Evolutionary conservation across 2,329 filamentous ascomycete species (phyloP), one percentile per base, ranked within the genome.

Genomic region (Cytospora chrysosperma): DNA sequence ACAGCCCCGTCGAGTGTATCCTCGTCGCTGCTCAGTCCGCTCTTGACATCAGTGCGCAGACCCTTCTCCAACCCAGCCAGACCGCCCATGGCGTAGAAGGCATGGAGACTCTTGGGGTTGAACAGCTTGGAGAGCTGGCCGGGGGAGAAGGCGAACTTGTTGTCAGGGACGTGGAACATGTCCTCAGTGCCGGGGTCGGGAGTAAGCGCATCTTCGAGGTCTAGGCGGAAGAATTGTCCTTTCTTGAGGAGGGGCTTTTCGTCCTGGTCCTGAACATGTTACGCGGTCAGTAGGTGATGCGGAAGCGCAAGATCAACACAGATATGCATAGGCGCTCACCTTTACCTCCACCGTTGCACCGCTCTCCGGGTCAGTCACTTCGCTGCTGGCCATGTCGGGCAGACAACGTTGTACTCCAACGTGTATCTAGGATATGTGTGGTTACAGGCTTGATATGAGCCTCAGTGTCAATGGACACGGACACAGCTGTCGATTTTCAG

Each of bases 81-180:
- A 56, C 91, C 91, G 61, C 91, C 91, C 2, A 95, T 75, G 7
- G 89, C 89, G 69, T 89, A 86, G 66, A 93, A 92, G 5, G 90
- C 91, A 28, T 85, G 80, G 65, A 91, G 79, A 69, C 83, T 93
- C 76, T 95, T 95, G 0, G 91, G 91, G 67, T 93, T 93, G 58
- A 93, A 80, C 8, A 95, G 77, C 76, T 94, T 94, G 67, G 85
- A 87, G 69, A 92, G 77, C 69, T 91, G 89, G 27, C 90, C 91
- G 13, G 88, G 88, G 0, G 87, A 84, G 70, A 88, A 92, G 10
- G 88, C 90, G 69, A 93, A 92, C 52, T 82, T 85, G 73, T 90
- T 92, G 69, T 88, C 79, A 54, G 86, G 80, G 19, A 88, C 83
- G 51, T 84, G 71, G 69, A 91, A 94, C 67, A 91, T 87, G 21